These are phyloP conservation scores for Helotiales sp. DNA, from an alignment of 2,329 filamentous ascomycete species.

Conservation along the genomic window DNA sequence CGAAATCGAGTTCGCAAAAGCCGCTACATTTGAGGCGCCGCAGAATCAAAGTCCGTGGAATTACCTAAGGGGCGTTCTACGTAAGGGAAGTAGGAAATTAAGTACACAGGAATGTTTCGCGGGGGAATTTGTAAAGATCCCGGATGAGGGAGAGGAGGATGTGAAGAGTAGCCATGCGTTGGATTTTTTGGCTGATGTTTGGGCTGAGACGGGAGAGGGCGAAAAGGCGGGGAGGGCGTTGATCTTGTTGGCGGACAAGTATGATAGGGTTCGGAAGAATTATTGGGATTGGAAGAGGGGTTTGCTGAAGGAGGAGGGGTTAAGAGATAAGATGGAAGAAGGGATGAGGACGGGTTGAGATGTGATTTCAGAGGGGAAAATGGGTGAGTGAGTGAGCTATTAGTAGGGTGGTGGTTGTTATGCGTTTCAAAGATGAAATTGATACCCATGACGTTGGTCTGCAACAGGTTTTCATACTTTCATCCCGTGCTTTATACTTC, in stretches of 20 bases:
- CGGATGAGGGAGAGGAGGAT: conserved; percentile 51
- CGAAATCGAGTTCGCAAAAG: conserved; percentile 76
- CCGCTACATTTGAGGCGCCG: conserved; percentile 77
- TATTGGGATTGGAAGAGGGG: conserved; percentile 83
- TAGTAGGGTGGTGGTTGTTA: neutral
- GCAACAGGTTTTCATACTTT: neutral
- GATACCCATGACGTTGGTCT: conserved; percentile 3
- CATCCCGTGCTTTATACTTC: neutral
- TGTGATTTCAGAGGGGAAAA: neutral
- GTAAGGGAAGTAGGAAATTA: conserved; percentile 63
- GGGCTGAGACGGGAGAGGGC: conserved; percentile 56
- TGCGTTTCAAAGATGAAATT: neutral
- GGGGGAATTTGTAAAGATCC: conserved; percentile 55
- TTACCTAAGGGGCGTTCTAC: conserved; percentile 79
- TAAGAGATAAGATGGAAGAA: neutral
- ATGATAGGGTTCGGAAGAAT: conserved; percentile 87
- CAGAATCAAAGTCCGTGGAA: conserved; percentile 97
- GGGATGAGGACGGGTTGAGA: neutral
- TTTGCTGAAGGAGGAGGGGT: conserved; percentile 24
- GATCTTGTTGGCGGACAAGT: conserved; percentile 77
- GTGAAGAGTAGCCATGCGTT: conserved; percentile 69
- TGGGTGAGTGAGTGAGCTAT: neutral
- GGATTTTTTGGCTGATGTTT: conserved; percentile 74
- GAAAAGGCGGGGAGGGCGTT: conserved; percentile 72
- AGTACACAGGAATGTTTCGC: conserved; percentile 54